Conservation (phyloP, 164 flowering plant species). For the Vitis riparia region DNA sequence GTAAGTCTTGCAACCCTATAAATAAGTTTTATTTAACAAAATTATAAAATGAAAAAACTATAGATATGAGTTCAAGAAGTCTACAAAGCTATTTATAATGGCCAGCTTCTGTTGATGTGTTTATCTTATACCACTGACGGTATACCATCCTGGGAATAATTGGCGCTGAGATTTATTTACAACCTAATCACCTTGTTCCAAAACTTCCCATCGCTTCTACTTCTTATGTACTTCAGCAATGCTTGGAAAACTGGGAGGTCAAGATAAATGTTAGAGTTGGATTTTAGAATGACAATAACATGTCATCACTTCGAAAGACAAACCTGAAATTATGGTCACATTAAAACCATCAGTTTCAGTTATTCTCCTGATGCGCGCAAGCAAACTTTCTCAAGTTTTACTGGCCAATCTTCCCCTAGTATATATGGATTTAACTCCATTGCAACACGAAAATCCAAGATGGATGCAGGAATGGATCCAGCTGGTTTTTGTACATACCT, state of each 20-base stretch:
- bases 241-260: constrained; percentile 12
- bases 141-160: constrained; percentile 17
- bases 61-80: constrained; percentile 13
- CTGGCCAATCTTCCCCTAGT: constrained; percentile 39
- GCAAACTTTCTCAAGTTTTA: constrained; percentile 25
- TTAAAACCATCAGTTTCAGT: constrained; percentile 2
- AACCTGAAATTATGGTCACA: neutral
- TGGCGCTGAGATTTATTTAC: constrained; percentile 33
- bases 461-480: constrained; percentile 25
- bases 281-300: constrained; percentile 5
- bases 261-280: constrained; percentile 17
- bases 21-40: constrained; percentile 19
- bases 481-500: constrained; percentile 14
- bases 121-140: constrained; percentile 18
- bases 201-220: constrained; percentile 23
- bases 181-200: constrained; percentile 26
- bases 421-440: constrained; percentile 66
- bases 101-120: constrained; percentile 14
- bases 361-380: constrained; percentile 24
- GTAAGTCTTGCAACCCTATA: neutral
- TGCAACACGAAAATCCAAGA: constrained; percentile 62
- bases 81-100: constrained; percentile 10
- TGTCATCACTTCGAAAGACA: neutral
- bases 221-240: constrained; percentile 12
- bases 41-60: constrained; percentile 13